Percentiles rank a stretch among this genome's conserved stretches.
Evolutionary conservation across 768 basidiomycete species (phyloP).

Genomic region (Amanita rubescens): DNA sequence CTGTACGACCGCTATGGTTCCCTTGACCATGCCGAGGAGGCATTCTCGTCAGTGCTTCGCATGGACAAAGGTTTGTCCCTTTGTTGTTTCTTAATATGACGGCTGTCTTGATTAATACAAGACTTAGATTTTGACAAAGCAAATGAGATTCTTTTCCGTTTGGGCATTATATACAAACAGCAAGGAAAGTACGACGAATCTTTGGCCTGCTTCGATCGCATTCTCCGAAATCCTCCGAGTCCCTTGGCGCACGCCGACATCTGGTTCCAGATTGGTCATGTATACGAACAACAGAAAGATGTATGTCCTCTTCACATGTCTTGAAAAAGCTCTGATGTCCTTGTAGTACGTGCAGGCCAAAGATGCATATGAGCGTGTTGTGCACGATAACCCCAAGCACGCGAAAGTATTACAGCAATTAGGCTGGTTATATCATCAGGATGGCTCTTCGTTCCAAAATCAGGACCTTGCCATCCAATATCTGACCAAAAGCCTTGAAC

Average conservation of each 20-base stretch:
- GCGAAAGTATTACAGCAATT: constrained; percentile 98
- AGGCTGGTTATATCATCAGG: constrained; percentile 96
- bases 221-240: constrained; percentile 90
- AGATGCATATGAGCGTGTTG: constrained; percentile 94
- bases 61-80: constrained; percentile 87
- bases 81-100: constrained; percentile 14
- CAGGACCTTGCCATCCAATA: constrained; percentile 92
- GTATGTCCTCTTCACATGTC: constrained; percentile 36
- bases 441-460: constrained; percentile 91
- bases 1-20: constrained; percentile 98
- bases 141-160: constrained; percentile 95
- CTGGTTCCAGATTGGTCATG: constrained; percentile 99
- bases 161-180: constrained; percentile 99
- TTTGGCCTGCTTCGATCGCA: constrained; percentile 91
- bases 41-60: constrained; percentile 89
- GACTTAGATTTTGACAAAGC: constrained; percentile 93
- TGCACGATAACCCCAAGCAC: constrained; percentile 87
- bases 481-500: constrained; percentile 91
- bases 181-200: constrained; percentile 90
- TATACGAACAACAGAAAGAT: constrained; percentile 96
- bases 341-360: constrained; percentile 79
- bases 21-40: constrained; percentile 97
- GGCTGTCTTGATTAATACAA: constrained; percentile 23
- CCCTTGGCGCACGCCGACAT: constrained; percentile 97
- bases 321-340: constrained; percentile 9